Percentiles rank a stretch among this genome's conserved stretches.
Conservation (phyloP, 805 yeast species). For the Cyberlindnera samutprakarnensis region DNA sequence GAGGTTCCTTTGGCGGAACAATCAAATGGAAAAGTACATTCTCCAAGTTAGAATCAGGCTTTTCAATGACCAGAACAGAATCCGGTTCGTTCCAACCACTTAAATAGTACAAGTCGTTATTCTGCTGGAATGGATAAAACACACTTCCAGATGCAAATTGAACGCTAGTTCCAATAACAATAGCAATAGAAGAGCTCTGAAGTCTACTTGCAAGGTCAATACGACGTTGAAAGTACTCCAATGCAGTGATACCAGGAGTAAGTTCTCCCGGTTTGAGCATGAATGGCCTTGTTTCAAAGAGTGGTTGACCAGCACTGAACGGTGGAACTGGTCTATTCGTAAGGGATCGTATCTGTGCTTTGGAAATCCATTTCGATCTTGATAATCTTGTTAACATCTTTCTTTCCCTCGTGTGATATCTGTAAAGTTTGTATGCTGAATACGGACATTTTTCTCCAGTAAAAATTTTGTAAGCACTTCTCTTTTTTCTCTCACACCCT, state of each 20-base stretch:
- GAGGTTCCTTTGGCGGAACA: constrained; percentile 76
- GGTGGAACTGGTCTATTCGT: constrained; percentile 17
- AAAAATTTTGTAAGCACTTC: no score
- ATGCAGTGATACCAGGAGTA: constrained; percentile 81
- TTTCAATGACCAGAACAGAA: constrained; percentile 61
- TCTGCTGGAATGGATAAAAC: constrained; percentile 87
- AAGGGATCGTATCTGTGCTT: constrained; percentile 2
- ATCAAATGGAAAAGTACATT: constrained; percentile 64
- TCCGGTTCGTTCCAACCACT: constrained; percentile 94
- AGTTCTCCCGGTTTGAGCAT: constrained; percentile 67
- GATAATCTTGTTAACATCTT: neutral
- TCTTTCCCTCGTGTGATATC: no score
- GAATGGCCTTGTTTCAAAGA: constrained; percentile 78
- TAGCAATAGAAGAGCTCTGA: constrained; percentile 60
- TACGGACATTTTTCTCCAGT: no score
- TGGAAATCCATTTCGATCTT: neutral
- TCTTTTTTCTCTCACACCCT: no score
- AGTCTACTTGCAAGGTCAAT: constrained; percentile 45
- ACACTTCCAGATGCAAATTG: constrained; percentile 88
- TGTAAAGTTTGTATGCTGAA: no score
- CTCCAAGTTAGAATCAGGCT: constrained; percentile 42
- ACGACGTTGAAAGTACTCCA: constrained; percentile 76
- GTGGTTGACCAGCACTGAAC: constrained; percentile 72
- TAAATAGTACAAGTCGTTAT: constrained; percentile 77
- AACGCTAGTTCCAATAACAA: constrained; percentile 62